Percentiles rank a stretch among this genome's conserved stretches.
Evolutionary conservation across 2,329 filamentous ascomycete species (phyloP).

Genomic region (Penicillium palitans): DNA sequence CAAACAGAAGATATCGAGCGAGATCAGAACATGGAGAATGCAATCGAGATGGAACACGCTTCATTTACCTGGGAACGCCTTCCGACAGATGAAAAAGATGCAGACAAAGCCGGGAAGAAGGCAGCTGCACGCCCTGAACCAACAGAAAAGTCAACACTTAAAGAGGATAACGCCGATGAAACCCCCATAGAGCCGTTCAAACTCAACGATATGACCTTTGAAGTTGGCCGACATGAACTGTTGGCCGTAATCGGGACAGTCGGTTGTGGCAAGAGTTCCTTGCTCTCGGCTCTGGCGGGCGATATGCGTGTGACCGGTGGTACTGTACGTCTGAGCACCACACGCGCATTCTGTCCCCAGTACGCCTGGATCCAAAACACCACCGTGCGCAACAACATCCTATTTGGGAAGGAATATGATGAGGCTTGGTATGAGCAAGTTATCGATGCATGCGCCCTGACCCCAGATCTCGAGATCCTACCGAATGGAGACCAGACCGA

Average conservation of each 20-base stretch:
- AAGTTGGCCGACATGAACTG: constrained; percentile 41
- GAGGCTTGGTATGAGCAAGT: constrained; percentile 78
- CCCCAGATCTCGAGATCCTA: constrained; percentile 88
- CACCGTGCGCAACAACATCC: constrained; percentile 81
- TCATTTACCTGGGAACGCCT: constrained; percentile 66
- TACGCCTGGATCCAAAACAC: constrained; percentile 98
- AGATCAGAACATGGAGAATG: constrained; percentile 54
- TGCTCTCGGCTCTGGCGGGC: constrained; percentile 84
- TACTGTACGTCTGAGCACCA: constrained; percentile 75
- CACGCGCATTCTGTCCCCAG: constrained; percentile 87
- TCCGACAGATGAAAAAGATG: constrained; percentile 23
- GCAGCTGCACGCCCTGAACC: constrained; percentile 33
- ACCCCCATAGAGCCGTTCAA: constrained; percentile 41
- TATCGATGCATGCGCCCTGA: constrained; percentile 80
- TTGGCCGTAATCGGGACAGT: constrained; percentile 64
- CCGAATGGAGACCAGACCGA: constrained; percentile 85
- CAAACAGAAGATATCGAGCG: constrained; percentile 68
- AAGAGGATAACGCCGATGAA: constrained; percentile 18
- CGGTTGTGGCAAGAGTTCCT: constrained; percentile 84
- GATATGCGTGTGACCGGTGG: constrained; percentile 78
- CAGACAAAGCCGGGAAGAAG: constrained; percentile 44
- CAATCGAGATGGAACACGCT: constrained; percentile 68
- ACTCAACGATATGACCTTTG: constrained; percentile 40
- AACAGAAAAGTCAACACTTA: constrained; percentile 11
- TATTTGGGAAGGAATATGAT: constrained; percentile 80